Evolutionary conservation across 1,139 yeast genomes (phyloP).

Genomic region (Nakaseomyces nivariensis): DNA sequence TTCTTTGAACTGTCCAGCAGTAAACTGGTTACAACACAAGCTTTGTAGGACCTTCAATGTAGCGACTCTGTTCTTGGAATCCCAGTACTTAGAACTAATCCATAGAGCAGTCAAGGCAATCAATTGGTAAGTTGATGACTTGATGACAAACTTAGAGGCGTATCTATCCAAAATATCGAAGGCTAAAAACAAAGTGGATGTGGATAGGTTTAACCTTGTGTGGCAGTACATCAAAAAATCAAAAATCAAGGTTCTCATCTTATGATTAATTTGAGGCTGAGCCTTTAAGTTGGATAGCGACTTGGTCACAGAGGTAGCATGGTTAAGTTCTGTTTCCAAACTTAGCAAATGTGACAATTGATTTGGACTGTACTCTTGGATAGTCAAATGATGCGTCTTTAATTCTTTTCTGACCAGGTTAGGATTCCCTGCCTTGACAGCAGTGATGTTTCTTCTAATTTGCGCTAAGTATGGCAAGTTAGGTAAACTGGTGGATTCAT

Average conservation of each 20-base stretch:
- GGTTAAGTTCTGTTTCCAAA: conserved; percentile 2
- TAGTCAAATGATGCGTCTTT: conserved; percentile 11
- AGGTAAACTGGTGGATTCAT: conserved; percentile 4
- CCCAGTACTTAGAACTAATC: conserved; percentile 66
- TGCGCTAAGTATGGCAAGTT: conserved; percentile 12
- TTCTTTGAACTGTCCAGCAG: conserved; percentile 49
- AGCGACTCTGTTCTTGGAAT: conserved; percentile 58
- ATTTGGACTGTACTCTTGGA: conserved; percentile 12
- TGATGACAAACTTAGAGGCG: conserved; percentile 78
- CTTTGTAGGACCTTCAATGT: conserved; percentile 38
- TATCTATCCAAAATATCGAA: conserved; percentile 83
- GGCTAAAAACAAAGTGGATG: conserved; percentile 72
- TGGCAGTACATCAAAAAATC: conserved; percentile 86
- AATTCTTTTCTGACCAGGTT: conserved; percentile 11
- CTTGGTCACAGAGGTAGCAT: conserved; percentile 3
- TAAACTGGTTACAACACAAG: conserved; percentile 52
- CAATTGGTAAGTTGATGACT: conserved; percentile 51
- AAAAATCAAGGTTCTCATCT: conserved; percentile 36
- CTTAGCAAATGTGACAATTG: conserved; percentile 10
- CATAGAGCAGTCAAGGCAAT: conserved; percentile 64
- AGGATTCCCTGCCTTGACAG: conserved; percentile 11
- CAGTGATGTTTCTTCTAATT: conserved; percentile 12
- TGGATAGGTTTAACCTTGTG: conserved; percentile 60
- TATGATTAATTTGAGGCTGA: conserved; percentile 18
- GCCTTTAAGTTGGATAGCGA: conserved; percentile 10